phyloP scores from a whole-genome alignment of 164 flowering plant species.

The Magnolia sinica region DNA sequence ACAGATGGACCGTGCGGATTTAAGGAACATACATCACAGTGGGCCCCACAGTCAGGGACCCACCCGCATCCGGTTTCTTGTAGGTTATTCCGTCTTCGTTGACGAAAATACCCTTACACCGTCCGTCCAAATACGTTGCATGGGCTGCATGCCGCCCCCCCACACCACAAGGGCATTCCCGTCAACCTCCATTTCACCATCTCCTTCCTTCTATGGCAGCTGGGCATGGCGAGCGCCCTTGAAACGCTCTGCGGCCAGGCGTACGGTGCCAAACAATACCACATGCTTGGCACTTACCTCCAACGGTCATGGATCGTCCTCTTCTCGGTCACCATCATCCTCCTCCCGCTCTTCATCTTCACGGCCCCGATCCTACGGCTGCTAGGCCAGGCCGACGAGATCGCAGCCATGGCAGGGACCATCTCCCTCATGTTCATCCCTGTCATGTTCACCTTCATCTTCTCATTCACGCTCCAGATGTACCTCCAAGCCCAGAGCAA shows the following conservation, averaged over 20 bases:
- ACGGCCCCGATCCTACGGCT: constrained; percentile 36
- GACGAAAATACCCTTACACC: too few species aligned
- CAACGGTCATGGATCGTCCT: constrained; percentile 64
- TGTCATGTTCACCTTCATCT: constrained; percentile 25
- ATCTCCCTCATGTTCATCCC: constrained; percentile 42
- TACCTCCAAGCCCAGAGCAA: constrained; percentile 57
- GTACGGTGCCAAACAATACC: constrained; percentile 50
- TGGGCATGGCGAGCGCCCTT: constrained; percentile 71
- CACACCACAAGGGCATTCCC: too few species aligned
- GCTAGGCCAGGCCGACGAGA: constrained; percentile 37
- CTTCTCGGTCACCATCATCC: constrained; percentile 14
- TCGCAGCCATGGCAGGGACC: constrained; percentile 35
- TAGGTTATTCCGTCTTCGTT: too few species aligned
- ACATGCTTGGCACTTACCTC: constrained; percentile 62
- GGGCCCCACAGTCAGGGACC: too few species aligned
- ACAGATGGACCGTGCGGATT: too few species aligned
- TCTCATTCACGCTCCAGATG: constrained; percentile 48
- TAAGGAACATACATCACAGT: too few species aligned
- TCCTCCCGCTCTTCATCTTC: constrained; percentile 44
- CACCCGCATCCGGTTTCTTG: too few species aligned
- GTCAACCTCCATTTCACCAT: too few species aligned
- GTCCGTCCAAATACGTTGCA: too few species aligned
- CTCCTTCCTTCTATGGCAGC: constrained; percentile 23
- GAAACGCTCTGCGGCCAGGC: constrained; percentile 75
- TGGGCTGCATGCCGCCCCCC: too few species aligned